Conservation (phyloP, 2,329 filamentous ascomycete species). For the Ophiosphaerella narmari region DNA sequence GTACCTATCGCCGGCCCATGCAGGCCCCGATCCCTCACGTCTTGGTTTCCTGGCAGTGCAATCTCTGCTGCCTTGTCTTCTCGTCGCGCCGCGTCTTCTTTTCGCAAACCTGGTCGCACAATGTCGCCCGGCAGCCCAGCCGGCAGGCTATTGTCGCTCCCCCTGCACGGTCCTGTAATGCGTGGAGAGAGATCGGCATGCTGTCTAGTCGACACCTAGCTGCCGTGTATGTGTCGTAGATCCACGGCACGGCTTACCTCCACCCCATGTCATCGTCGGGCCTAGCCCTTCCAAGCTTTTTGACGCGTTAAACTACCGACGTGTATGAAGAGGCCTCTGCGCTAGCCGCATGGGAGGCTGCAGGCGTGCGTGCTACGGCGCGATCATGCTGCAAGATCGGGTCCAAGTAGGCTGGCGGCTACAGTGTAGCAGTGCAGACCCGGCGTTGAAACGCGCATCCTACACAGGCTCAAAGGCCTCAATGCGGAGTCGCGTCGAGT, state of each 20-base stretch:
- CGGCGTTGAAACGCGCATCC: slow-evolving; percentile 41
- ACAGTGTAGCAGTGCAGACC: slow-evolving; percentile 41
- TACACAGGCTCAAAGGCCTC: slow-evolving; percentile 42
- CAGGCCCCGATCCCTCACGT: slow-evolving; percentile 24
- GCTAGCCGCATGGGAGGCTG: slow-evolving; percentile 21
- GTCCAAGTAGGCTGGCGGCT: slow-evolving; percentile 37
- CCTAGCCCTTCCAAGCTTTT: slow-evolving; percentile 16
- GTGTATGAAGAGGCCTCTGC: slow-evolving; percentile 7
- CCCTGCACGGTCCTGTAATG: slow-evolving; percentile 11
- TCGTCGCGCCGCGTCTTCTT: slow-evolving; percentile 23
- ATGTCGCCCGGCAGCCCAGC: slow-evolving; percentile 16
- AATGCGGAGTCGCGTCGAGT: slow-evolving; percentile 35
- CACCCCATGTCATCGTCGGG: slow-evolving; percentile 15
- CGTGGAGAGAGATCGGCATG: slow-evolving; percentile 15
- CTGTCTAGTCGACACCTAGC: slow-evolving; percentile 27
- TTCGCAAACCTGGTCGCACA: slow-evolving; percentile 12
- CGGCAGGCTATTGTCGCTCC: slow-evolving; percentile 30
- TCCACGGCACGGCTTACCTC: slow-evolving; percentile 24
- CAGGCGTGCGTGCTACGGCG: slow-evolving; percentile 32
- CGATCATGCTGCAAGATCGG: slow-evolving; percentile 28
- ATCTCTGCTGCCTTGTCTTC: slow-evolving; percentile 15
- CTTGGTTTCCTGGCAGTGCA: slow-evolving; percentile 17
- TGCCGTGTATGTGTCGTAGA: slow-evolving; percentile 30
- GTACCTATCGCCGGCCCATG: slow-evolving; percentile 40
- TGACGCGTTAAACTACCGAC: slow-evolving; percentile 14